Conservation (phyloP, 2,329 filamentous ascomycete genomes). For the Cladosporium cucumerinum region DNA sequence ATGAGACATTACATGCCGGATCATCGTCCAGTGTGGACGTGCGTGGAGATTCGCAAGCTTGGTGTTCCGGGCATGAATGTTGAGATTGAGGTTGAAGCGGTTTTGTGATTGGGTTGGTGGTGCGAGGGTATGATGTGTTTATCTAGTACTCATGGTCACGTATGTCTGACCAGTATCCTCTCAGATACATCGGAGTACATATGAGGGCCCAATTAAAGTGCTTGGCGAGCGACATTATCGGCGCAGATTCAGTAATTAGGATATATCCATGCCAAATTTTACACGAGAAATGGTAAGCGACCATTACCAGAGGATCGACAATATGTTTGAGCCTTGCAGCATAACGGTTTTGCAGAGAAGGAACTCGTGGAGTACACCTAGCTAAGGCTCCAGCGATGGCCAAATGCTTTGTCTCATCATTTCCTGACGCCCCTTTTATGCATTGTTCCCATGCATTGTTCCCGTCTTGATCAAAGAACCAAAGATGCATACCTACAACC, state of each 20-base stretch:
- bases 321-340: background rate
- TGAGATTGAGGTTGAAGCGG: constrained; percentile 1
- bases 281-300: background rate
- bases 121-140: background rate
- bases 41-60: background rate
- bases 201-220: background rate
- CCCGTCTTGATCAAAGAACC: background rate
- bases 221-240: background rate
- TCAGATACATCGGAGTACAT: background rate
- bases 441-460: background rate
- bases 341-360: background rate
- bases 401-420: background rate
- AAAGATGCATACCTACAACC: background rate
- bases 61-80: background rate
- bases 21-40: background rate
- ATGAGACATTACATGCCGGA: background rate
- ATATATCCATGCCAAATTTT: background rate
- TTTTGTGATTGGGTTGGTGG: background rate
- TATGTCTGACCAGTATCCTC: background rate
- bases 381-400: background rate
- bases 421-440: background rate
- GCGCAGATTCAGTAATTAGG: background rate
- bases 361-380: background rate
- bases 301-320: background rate
- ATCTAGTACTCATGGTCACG: background rate